Conservation (phyloP, 2,329 filamentous ascomycete species). For the Ophiostoma triangulosporum region DNA sequence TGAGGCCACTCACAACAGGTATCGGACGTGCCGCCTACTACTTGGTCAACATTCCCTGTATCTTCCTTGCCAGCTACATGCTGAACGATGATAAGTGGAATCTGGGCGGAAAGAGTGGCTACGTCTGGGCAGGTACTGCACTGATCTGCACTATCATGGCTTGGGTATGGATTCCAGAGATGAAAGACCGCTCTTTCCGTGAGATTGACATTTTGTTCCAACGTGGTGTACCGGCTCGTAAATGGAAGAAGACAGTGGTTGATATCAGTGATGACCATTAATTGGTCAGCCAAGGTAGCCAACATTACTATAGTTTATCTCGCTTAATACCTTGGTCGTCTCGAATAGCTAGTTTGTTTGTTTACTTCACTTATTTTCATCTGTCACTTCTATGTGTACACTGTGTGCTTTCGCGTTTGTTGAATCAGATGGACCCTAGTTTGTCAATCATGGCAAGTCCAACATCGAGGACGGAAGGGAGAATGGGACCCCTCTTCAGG, state of each 20-base stretch:
- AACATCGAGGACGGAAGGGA: too few relatives aligned
- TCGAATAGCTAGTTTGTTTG: too few relatives aligned
- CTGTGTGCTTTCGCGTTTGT: too few relatives aligned
- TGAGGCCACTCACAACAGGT: constrained; percentile 21
- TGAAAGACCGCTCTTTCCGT: constrained; percentile 43
- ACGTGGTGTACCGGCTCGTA: constrained; percentile 37
- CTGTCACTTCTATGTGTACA: too few relatives aligned
- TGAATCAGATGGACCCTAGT: too few relatives aligned
- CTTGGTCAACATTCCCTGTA: constrained; percentile 17
- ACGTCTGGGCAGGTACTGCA: constrained; percentile 45
- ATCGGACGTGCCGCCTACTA: constrained; percentile 21
- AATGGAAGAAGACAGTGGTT: constrained; percentile 41
- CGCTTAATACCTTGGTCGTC: too few relatives aligned
- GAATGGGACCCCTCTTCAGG: too few relatives aligned
- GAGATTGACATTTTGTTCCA: constrained; percentile 49
- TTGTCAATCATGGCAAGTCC: too few relatives aligned
- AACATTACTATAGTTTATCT: too few relatives aligned
- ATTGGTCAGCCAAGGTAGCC: too few relatives aligned
- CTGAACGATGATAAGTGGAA: constrained; percentile 26
- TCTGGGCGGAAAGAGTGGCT: constrained; percentile 42
- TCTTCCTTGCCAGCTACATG: constrained; percentile 20
- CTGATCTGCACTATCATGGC: constrained; percentile 38
- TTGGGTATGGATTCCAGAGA: constrained; percentile 38
- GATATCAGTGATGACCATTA: constrained; percentile 51
- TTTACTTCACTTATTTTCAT: too few relatives aligned